Conservation (phyloP, 73 alveolate species). For the Blepharisma japonicum region DNA sequence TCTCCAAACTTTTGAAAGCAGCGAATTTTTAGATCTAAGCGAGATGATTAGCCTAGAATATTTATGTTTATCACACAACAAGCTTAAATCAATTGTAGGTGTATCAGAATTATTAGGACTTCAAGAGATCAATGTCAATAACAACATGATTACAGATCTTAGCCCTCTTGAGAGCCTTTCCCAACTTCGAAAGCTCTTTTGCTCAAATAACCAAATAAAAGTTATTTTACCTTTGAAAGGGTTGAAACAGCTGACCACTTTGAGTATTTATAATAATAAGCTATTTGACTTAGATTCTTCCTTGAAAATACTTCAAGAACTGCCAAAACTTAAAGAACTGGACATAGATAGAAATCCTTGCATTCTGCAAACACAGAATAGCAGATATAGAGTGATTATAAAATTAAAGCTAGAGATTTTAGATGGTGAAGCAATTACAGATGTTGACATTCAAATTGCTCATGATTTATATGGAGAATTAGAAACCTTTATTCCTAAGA, state of each 20-base stretch:
- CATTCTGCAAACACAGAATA: conserved; percentile 4
- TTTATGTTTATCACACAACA: conserved; percentile 1
- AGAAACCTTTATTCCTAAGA: conserved; percentile 1
- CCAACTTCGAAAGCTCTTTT: conserved; percentile 21
- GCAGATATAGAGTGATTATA: neutral
- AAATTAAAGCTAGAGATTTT: neutral
- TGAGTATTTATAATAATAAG: conserved; percentile 9
- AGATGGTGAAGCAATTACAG: conserved; percentile 3
- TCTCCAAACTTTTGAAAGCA: neutral
- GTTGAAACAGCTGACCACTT: neutral
- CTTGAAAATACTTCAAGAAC: neutral
- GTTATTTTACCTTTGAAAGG: neutral
- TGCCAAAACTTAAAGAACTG: neutral
- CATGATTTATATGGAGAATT: neutral
- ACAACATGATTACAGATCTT: neutral
- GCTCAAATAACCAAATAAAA: conserved; percentile 21
- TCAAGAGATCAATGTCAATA: conserved; percentile 15
- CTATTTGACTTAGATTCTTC: conserved; percentile 17
- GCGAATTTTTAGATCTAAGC: neutral
- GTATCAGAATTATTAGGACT: neutral
- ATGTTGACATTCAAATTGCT: conserved; percentile 12
- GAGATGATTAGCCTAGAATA: neutral
- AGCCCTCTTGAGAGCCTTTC: neutral
- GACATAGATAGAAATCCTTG: conserved; percentile 28
- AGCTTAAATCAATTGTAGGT: neutral